These are phyloP conservation scores for Sporothrix luriei DNA, from an alignment of 2,329 filamentous ascomycete species.

Conservation along the genomic window DNA sequence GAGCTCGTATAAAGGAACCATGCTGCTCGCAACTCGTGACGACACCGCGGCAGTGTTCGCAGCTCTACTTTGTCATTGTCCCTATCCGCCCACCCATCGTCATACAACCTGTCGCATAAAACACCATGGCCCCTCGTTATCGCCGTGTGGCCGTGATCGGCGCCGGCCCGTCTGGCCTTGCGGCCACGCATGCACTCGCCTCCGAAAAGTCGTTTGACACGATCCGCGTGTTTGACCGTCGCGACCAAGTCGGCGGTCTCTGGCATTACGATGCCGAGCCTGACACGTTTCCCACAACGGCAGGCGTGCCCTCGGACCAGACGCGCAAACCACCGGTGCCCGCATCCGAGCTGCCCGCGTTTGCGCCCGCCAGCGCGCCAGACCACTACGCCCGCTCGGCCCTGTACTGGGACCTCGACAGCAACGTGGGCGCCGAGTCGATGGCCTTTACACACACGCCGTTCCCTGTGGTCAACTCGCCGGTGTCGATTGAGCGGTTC, in stretches of 20 bases:
- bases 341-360: neutral
- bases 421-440: constrained; percentile 25
- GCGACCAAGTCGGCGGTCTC: constrained; percentile 23
- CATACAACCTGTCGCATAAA: neutral
- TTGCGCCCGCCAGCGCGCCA: neutral
- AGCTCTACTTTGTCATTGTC: neutral
- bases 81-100: too few relatives aligned
- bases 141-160: constrained; percentile 31
- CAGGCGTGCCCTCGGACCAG: constrained; percentile 1
- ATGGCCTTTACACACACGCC: constrained; percentile 30
- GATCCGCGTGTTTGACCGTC: constrained; percentile 31
- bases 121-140: constrained; percentile 18
- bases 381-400: constrained; percentile 26
- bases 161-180: constrained; percentile 27
- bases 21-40: neutral
- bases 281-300: constrained; percentile 7
- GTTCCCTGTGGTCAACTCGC: constrained; percentile 17
- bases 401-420: constrained; percentile 26
- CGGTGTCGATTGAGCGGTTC: constrained; percentile 16
- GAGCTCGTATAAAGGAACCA: constrained; percentile 13
- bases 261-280: constrained; percentile 27
- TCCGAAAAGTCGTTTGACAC: constrained; percentile 23
- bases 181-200: constrained; percentile 12
- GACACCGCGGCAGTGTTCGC: neutral
- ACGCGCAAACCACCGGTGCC: neutral